These are phyloP conservation scores for Erodium texanum DNA, from an alignment of 441 rosid species.

Conservation along the genomic window DNA sequence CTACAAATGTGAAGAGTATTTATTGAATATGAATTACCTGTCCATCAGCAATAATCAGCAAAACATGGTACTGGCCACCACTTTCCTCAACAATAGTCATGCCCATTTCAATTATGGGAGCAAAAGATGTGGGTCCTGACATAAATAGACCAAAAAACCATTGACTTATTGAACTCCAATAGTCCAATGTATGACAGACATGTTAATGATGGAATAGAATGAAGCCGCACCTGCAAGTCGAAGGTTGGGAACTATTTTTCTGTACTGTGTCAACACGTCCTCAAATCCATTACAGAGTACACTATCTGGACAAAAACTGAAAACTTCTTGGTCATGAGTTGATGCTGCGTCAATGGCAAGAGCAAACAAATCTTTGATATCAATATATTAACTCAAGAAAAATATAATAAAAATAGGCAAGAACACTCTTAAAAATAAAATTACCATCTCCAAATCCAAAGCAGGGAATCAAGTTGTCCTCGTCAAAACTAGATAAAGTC, in stretches of 20 bases:
- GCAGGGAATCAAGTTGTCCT: slow-evolving; percentile 71
- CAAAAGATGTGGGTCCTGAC: slow-evolving; percentile 91
- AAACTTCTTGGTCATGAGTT: slow-evolving; percentile 69
- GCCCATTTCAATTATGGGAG: slow-evolving; percentile 85
- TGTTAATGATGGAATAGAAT: slow-evolving; percentile 3
- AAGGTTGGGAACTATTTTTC: slow-evolving; percentile 56
- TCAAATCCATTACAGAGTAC: slow-evolving; percentile 66
- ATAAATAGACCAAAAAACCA: slow-evolving; percentile 5
- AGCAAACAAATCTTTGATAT: slow-evolving; percentile 12
- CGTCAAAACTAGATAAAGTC: slow-evolving; percentile 63
- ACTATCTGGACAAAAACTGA: slow-evolving; percentile 46
- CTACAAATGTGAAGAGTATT: not conserved
- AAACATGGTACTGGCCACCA: slow-evolving; percentile 88
- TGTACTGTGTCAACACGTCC: slow-evolving; percentile 54
- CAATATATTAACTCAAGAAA: not conserved
- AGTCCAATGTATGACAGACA: too few relatives aligned
- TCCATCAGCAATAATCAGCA: slow-evolving; percentile 90
- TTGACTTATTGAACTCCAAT: slow-evolving; percentile 5
- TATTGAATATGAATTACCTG: slow-evolving; percentile 41
- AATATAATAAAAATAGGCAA: slow-evolving; percentile 5
- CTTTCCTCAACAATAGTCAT: slow-evolving; percentile 82
- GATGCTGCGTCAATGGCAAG: slow-evolving; percentile 39
- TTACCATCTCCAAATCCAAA: slow-evolving; percentile 74
- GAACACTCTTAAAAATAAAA: not conserved
- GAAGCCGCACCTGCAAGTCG: slow-evolving; percentile 53